Base-by-base conservation (phyloP, 2,329 filamentous ascomycete genomes). In the Lasiodiplodia hormozganensis region DNA sequence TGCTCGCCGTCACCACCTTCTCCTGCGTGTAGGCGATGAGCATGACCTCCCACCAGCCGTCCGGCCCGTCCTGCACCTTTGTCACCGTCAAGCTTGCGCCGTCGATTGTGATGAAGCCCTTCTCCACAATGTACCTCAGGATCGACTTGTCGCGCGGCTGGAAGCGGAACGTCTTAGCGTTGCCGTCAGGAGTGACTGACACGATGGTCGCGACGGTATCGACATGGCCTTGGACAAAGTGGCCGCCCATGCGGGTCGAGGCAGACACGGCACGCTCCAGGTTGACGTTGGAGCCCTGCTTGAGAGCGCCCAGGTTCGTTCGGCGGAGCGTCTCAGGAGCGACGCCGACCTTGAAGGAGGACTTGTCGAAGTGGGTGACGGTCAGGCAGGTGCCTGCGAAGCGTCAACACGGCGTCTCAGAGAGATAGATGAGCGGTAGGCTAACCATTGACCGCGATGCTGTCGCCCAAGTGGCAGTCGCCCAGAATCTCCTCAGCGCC, bases 161-260 rank as follows among this genome's bases (percentile, higher is more conserved):
- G 79, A 99, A 89, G 47, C 95, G 88, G 79, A 98, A 92, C 0
- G 93, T 96, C 70, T 97, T 80, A 7, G 96, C 93, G 81, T 98
- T 97, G 68, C 95, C 94, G 80, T 99, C 96, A 3, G 90, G 89
- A 21, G 87, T 89, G 43, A 92, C 87, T 53, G 87, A 87, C 49
- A 90, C 77, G 70, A 99, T 92, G 53, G 86, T 87, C 0, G 95
- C 96, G 49, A 91, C 89, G 12, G 93, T 95, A 81, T 99, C 96
- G 70, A 99, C 95, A 80, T 99, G 96, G 51, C 96, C 96, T 82
- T 99, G 96, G 38, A 98, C 95, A 76, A 98, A 97, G 82, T 99
- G 96, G 0, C 96, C 96, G 57, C 96, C 96, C 93, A 99, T 98
- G 67, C 96, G 92, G 56, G 95, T 97, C 75, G 92, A 88, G 4